Percentiles rank a stretch among this genome's conserved stretches.
These are phyloP conservation scores for Coffea canephora DNA, from an alignment of 257 asterid genomes.

Conservation along the genomic window DNA sequence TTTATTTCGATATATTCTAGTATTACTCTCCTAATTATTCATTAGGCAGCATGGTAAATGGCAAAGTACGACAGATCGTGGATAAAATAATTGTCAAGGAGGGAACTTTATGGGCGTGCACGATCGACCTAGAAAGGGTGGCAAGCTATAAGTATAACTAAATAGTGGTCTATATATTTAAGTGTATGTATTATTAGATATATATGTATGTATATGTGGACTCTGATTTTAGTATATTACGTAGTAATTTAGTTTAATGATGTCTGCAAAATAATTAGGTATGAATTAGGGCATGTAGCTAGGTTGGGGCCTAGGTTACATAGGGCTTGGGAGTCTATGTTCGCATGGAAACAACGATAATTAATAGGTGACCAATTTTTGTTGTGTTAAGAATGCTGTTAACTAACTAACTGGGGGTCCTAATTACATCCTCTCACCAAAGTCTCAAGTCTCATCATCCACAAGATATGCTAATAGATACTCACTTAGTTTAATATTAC, in stretches of 20 bases:
- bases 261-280: neutral
- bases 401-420: conserved; percentile 17
- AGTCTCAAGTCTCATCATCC: neutral
- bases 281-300: neutral
- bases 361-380: neutral
- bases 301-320: neutral
- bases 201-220: neutral
- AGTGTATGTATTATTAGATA: neutral
- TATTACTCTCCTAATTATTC: neutral
- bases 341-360: neutral
- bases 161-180: neutral
- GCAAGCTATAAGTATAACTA: too few relatives aligned
- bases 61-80: conserved; percentile 20
- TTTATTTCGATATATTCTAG: neutral
- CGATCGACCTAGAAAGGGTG: conserved; percentile 20
- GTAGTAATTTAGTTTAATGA: neutral
- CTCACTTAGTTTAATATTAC: conserved; percentile 25
- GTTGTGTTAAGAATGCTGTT: conserved; percentile 4
- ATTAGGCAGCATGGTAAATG: neutral
- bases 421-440: neutral
- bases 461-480: conserved; percentile 21
- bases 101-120: conserved; percentile 37
- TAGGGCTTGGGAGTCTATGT: neutral
- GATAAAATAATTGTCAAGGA: conserved; percentile 1
- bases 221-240: neutral